A percentile compares a stretch with the other conserved stretches of the same genome.
These are phyloP conservation scores for Geopyxis carbonaria DNA, from an alignment of 495 filamentous ascomycete genomes.

Conservation along the genomic window DNA sequence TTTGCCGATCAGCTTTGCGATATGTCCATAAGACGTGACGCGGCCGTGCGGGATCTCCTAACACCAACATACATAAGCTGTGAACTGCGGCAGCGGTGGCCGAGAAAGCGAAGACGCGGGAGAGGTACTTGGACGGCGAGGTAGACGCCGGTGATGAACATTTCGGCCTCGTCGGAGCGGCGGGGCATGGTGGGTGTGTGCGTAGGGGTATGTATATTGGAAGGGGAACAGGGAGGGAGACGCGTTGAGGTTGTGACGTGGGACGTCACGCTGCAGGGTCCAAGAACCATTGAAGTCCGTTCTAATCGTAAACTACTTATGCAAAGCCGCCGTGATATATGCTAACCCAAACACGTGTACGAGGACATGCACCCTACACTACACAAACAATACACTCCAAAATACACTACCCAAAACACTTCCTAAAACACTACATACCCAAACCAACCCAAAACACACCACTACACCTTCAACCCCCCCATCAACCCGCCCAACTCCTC, in stretches of 20 bases:
- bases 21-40: conserved; percentile 79
- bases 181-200: neutral
- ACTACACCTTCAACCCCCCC: neutral
- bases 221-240: neutral
- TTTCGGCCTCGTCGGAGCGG: neutral
- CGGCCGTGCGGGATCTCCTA: conserved; percentile 47
- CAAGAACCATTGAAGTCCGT: too few relatives aligned
- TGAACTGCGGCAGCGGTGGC: neutral
- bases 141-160: neutral
- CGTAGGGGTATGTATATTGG: too few relatives aligned
- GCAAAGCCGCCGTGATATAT: too few relatives aligned
- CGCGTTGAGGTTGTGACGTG: neutral
- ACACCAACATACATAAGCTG: too few relatives aligned
- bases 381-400: neutral
- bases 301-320: too few relatives aligned
- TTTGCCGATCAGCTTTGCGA: conserved; percentile 60
- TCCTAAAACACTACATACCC: neutral
- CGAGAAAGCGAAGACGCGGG: neutral
- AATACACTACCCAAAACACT: neutral
- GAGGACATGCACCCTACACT: too few relatives aligned
- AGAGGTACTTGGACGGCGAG: conserved; percentile 1
- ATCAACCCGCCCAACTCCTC: neutral
- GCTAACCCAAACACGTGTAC: too few relatives aligned
- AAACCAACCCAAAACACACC: neutral
- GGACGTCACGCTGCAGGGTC: too few relatives aligned